Evolutionary conservation across 768 basidiomycete species (phyloP).

Genomic region (Trametes punicea): DNA sequence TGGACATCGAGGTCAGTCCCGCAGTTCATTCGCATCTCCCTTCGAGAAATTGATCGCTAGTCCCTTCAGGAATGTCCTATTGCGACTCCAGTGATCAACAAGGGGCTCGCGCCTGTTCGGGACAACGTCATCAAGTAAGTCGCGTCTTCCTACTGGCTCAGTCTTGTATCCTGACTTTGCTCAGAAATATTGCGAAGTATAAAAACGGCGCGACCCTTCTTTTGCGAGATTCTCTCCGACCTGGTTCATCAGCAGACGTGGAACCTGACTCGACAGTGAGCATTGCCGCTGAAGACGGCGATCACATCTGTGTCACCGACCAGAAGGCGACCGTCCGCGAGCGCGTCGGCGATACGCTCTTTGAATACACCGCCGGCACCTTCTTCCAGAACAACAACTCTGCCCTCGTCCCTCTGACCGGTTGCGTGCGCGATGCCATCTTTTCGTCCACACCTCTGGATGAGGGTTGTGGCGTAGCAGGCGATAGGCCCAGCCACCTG

Average conservation of each 20-base stretch:
- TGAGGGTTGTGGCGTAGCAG: conserved; percentile 13
- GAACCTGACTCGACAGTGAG: not conserved
- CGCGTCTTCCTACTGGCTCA: not conserved
- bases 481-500: conserved; percentile 64
- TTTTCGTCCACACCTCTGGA: conserved; percentile 39
- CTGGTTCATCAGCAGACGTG: not conserved
- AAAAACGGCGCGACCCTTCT: conserved; percentile 87
- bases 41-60: not conserved
- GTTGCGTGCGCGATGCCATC: conserved; percentile 77
- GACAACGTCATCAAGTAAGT: conserved; percentile 65
- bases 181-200: conserved; percentile 75
- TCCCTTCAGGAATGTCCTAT: conserved; percentile 83
- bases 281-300: conserved; percentile 30
- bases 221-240: conserved; percentile 73
- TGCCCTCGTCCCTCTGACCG: conserved; percentile 78
- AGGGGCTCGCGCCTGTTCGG: conserved; percentile 57
- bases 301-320: conserved; percentile 79
- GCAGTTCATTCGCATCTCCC: not conserved
- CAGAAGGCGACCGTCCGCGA: conserved; percentile 82
- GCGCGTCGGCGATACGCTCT: conserved; percentile 72
- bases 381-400: conserved; percentile 99
- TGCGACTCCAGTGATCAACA: conserved; percentile 76
- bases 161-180: not conserved
- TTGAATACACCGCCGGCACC: conserved; percentile 82
- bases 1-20: conserved; percentile 83